These are phyloP conservation scores for Rhizomucor pusillus DNA, from an alignment of 371 early-diverging fungal species.

Conservation along the genomic window DNA sequence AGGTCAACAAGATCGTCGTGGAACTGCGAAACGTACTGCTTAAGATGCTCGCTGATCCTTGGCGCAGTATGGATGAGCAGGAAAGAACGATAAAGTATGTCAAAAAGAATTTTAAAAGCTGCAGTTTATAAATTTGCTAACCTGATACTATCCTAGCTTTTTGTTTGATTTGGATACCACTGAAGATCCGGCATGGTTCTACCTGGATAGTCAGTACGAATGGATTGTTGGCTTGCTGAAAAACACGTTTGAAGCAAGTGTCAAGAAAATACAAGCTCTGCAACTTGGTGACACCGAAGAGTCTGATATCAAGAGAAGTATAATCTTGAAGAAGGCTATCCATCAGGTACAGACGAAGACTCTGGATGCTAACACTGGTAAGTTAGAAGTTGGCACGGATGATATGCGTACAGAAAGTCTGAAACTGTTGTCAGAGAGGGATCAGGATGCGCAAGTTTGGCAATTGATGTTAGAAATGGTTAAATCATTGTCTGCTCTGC, in stretches of 20 bases:
- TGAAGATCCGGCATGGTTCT: constrained; percentile 89
- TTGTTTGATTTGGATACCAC: constrained; percentile 80
- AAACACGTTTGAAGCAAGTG: constrained; percentile 59
- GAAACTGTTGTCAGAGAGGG: constrained; percentile 8
- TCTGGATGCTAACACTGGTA: constrained; percentile 30
- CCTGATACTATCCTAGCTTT: constrained; percentile 38
- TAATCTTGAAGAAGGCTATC: constrained; percentile 35
- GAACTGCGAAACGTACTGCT: constrained; percentile 72
- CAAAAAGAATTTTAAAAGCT: constrained; percentile 2
- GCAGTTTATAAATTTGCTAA: neutral
- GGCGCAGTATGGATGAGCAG: constrained; percentile 84
- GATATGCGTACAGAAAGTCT: neutral
- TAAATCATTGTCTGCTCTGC: constrained; percentile 69
- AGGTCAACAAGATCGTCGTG: constrained; percentile 82
- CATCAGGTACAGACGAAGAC: constrained; percentile 22
- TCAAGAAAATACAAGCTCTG: constrained; percentile 34
- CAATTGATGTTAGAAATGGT: constrained; percentile 66
- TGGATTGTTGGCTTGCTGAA: constrained; percentile 82
- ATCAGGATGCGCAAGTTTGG: constrained; percentile 66
- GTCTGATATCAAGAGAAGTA: constrained; percentile 31
- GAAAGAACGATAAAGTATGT: constrained; percentile 82
- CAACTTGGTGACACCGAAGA: constrained; percentile 23
- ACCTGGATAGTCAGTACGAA: constrained; percentile 83
- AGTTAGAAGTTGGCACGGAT: neutral
- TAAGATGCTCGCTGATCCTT: constrained; percentile 73